Evolutionary conservation across 2,329 filamentous ascomycete genomes (phyloP).

Genomic region (Fusarium dlaminii): DNA sequence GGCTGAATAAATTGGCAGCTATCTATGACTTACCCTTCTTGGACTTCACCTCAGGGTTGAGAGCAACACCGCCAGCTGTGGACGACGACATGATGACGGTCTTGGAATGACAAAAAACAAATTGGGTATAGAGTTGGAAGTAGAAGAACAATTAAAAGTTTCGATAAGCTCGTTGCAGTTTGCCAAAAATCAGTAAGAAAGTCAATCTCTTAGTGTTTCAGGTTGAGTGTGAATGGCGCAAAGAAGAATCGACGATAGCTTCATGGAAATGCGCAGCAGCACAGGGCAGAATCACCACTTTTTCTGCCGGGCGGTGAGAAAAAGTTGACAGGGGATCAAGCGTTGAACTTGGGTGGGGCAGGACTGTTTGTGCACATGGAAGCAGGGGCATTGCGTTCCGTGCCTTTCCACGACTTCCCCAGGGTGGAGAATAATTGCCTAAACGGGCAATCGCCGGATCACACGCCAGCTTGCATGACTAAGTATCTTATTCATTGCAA

Average conservation of each 20-base stretch:
- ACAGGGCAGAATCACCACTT: slow-evolving; percentile 26
- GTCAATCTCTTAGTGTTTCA: not conserved
- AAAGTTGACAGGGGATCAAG: not conserved
- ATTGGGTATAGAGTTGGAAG: not conserved
- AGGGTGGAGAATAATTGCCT: slow-evolving; percentile 27
- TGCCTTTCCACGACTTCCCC: slow-evolving; percentile 6
- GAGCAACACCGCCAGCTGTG: slow-evolving; percentile 9
- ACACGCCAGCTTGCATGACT: not conserved
- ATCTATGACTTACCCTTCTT: slow-evolving; percentile 25
- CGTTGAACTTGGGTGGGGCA: not conserved
- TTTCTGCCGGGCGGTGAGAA: slow-evolving; percentile 48
- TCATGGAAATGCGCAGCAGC: slow-evolving; percentile 11
- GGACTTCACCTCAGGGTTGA: slow-evolving; percentile 32
- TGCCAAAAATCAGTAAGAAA: not conserved
- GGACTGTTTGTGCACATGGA: not conserved
- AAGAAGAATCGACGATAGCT: slow-evolving; percentile 29
- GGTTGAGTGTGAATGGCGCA: slow-evolving; percentile 9
- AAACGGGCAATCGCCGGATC: slow-evolving; percentile 31
- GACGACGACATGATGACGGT: slow-evolving; percentile 27
- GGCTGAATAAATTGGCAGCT: not conserved
- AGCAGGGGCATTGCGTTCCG: not conserved
- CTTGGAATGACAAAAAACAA: not conserved
- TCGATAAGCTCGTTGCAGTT: too few relatives aligned
- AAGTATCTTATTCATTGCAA: not conserved
- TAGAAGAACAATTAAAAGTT: too few relatives aligned